These are phyloP conservation scores for Melampsora larici-populina DNA, from an alignment of 1,284 basidiomycete species.

Conservation along the genomic window DNA sequence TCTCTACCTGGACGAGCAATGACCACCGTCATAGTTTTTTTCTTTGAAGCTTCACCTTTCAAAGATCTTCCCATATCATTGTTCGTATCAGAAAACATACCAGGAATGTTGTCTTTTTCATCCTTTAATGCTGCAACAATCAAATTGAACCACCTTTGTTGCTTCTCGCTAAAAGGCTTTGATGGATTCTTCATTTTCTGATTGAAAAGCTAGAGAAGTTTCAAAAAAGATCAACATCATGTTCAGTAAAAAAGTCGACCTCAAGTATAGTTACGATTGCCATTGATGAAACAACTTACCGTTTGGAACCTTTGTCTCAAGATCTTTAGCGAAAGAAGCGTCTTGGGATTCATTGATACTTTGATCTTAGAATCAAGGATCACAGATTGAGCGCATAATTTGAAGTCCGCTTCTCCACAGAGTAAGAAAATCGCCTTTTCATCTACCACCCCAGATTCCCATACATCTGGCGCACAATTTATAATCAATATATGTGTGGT, in stretches of 20 bases:
- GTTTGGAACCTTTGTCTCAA: conserved; percentile 38
- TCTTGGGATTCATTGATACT: conserved; percentile 39
- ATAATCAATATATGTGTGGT: background rate
- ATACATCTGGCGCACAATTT: conserved; percentile 61
- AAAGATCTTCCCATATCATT: background rate
- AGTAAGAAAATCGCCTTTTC: conserved; percentile 77
- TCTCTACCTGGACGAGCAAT: background rate
- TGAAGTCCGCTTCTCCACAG: conserved; percentile 89
- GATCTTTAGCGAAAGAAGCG: conserved; percentile 33
- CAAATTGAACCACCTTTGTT: conserved; percentile 41
- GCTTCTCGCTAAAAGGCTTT: conserved; percentile 22
- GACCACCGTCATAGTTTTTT: background rate
- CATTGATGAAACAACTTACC: background rate
- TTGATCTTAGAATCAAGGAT: conserved; percentile 46
- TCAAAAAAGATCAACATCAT: background rate
- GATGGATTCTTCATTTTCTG: conserved; percentile 44
- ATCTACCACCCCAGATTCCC: conserved; percentile 89
- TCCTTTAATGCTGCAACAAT: conserved; percentile 32
- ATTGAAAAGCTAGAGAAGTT: conserved; percentile 27
- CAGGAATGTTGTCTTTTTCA: conserved; percentile 21
- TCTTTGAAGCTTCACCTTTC: conserved; percentile 8
- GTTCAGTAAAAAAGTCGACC: background rate
- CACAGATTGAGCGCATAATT: conserved; percentile 49
- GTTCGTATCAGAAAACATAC: background rate
- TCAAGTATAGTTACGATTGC: background rate